Base-by-base conservation (phyloP, 106 monocot genomes). In the Allium fistulosum region DNA sequence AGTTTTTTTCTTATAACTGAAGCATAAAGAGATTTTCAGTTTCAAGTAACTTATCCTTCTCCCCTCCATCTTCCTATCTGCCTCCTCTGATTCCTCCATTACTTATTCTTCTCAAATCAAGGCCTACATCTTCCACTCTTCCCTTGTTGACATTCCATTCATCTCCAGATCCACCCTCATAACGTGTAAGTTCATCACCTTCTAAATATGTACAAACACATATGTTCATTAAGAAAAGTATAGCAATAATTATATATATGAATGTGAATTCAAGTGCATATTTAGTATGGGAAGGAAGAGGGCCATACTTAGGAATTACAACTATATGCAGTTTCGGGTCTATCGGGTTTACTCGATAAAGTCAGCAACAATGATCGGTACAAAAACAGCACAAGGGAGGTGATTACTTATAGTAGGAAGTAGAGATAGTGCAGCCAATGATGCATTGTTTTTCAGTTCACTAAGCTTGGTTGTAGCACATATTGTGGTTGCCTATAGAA, bases 381-480 rank as follows among this genome's bases (percentile, higher is more conserved):
- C 50, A 18, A 77, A 53, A 63, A 26, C 73, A 17, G 26, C 28
- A 22, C 61, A 14, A 4, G 56, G 11, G 60, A 46, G 63, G 77
- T 56, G 66, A 9, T 15, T 53, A 1, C 72, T 16, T 11, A 53
- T 37, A 2, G 55, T 67, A 14, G 67, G 71, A 14, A 59, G 51
- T 3, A 67, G 62, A 49, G 74, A 59, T 13, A 61, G 9, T 10
- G 45, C 26, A 51, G 72, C 59, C 14, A 9, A 68, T 15, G 84
- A 84, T 11, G 84, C 77, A 1, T 49, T 94, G 83, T 83, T 94
- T 58, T 45, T 94, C 69, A 66, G 69, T 55, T 94, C 94, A 47
- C 4, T 87, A 60, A 66, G 66, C 7, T 69, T 94, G 53, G 90
- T 87, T 8, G 46, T 78, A 12, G 94, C 87, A 7, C 94, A 94